Base-by-base conservation (phyloP, 2,329 filamentous ascomycete species). In the Aspergillus niger region DNA sequence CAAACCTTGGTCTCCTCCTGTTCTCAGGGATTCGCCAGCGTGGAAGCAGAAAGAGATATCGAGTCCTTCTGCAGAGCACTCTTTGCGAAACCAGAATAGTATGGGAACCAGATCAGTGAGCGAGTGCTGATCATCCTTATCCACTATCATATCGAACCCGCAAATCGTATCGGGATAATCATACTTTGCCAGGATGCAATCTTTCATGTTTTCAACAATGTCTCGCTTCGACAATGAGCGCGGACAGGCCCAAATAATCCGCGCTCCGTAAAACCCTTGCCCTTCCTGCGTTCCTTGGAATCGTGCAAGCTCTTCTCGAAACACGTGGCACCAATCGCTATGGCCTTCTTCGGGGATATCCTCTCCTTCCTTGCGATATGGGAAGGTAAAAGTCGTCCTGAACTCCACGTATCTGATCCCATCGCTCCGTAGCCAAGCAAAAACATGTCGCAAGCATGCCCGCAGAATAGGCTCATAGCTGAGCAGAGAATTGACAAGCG, bases 41-140 rank as follows among this genome's bases (percentile, higher is more conserved):
- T 97, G 93, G 80, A 98, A 96, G 81, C 96, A 96, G 80, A 97
- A 97, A 0, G 94, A 94, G 8, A 99, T 87, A 53, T 92, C 86
- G 39, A 97, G 85, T 2, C 85, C 86, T 70, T 92, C 89, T 71
- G 91, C 83, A 0, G 86, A 85, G 74, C 92, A 97, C 68, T 89
- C 86, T 75, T 94, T 93, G 65, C 89, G 88, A 83, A 98, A 97
- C 92, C 92, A 97, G 76, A 97, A 94, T 0, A 98, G 80, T 70
- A 96, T 87, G 0, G 93, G 92, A 0, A 94, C 83, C 3, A 96
- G 79, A 66, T 95, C 90, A 30, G 84, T 82, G 26, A 97, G 84
- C 0, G 92, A 84, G 11, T 91, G 85, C 1, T 92, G 93, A 1
- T 83, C 75, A 71, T 96, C 91, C 79, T 97, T 94, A 75, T 94